Conservation (phyloP, 345 rosid species). For the Linum tenue region DNA sequence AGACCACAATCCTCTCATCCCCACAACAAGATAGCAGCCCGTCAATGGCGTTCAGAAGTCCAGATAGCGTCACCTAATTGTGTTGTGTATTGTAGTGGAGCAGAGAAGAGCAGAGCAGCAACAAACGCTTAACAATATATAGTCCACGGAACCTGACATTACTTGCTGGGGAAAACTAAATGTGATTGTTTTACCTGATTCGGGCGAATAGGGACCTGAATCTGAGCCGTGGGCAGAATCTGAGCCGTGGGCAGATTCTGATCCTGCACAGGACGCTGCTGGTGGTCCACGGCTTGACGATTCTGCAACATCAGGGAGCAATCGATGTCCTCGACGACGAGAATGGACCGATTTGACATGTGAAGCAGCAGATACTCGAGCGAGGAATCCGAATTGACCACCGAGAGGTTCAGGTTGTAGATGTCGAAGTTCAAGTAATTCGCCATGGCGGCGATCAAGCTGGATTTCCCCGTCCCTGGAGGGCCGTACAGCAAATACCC, state of each 20-base stretch:
- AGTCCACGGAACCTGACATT: background rate
- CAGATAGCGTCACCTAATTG: slow-evolving; percentile 28
- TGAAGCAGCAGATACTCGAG: slow-evolving; percentile 30
- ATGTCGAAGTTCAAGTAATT: slow-evolving; percentile 33
- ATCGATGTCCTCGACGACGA: slow-evolving; percentile 45
- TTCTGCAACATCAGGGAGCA: slow-evolving; percentile 31
- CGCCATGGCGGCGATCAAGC: slow-evolving; percentile 40
- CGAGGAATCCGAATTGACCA: slow-evolving; percentile 20
- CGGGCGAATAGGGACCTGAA: background rate
- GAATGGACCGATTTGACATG: slow-evolving; percentile 32
- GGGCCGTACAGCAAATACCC: slow-evolving; percentile 34
- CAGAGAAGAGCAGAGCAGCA: background rate
- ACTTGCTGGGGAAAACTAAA: background rate
- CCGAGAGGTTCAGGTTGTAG: slow-evolving; percentile 27
- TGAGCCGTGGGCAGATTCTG: too few relatives aligned
- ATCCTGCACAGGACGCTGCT: background rate
- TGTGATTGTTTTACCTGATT: background rate
- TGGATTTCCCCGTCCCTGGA: slow-evolving; percentile 36
- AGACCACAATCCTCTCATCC: slow-evolving; percentile 35
- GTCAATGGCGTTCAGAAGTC: slow-evolving; percentile 32
- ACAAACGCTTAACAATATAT: background rate
- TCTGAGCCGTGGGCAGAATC: too few relatives aligned
- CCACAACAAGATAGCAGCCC: slow-evolving; percentile 41
- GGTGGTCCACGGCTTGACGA: slow-evolving; percentile 13
- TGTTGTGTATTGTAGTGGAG: too few relatives aligned